These are phyloP conservation scores for Orbilia javanica DNA, from an alignment of 2,329 filamentous ascomycete species.

Conservation along the genomic window DNA sequence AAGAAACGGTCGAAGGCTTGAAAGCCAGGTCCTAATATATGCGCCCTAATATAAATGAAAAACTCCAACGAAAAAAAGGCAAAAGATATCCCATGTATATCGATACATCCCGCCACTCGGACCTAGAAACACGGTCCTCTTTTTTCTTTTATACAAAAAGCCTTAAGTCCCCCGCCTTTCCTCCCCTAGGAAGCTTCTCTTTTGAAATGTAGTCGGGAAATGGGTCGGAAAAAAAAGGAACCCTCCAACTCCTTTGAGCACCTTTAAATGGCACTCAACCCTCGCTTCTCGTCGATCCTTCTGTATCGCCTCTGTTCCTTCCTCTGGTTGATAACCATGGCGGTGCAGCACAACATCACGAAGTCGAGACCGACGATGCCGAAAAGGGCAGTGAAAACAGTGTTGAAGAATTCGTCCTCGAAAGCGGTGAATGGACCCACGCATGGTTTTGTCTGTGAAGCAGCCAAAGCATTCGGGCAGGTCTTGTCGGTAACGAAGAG, in stretches of 20 bases:
- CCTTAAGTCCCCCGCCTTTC: not conserved
- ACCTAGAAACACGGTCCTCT: not conserved
- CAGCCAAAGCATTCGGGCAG: slow-evolving; percentile 78
- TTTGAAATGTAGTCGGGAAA: not conserved
- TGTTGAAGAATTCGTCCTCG: slow-evolving; percentile 78
- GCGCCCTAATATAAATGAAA: slow-evolving; percentile 2
- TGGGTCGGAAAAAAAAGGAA: not conserved
- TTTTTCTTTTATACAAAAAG: slow-evolving; percentile 13
- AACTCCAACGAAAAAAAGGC: slow-evolving; percentile 6
- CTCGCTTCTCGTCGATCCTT: slow-evolving; percentile 83
- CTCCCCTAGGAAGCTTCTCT: not conserved
- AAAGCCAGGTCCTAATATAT: slow-evolving; percentile 22
- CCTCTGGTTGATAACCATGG: slow-evolving; percentile 82
- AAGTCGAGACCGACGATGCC: slow-evolving; percentile 81
- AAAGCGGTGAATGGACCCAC: slow-evolving; percentile 76
- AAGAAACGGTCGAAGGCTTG: slow-evolving; percentile 31
- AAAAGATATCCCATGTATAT: slow-evolving; percentile 11
- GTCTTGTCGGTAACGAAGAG: slow-evolving; percentile 77
- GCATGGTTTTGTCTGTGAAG: slow-evolving; percentile 78
- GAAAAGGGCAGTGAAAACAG: slow-evolving; percentile 83
- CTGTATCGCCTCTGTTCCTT: slow-evolving; percentile 83
- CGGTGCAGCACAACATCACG: slow-evolving; percentile 76
- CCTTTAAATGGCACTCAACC: slow-evolving; percentile 69
- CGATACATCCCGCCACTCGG: slow-evolving; percentile 6
- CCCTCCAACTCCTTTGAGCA: not conserved